Percentiles rank a stretch among this genome's conserved stretches.
phyloP scores from a whole-genome alignment of 164 flowering plant species.

The Saururus chinensis region DNA sequence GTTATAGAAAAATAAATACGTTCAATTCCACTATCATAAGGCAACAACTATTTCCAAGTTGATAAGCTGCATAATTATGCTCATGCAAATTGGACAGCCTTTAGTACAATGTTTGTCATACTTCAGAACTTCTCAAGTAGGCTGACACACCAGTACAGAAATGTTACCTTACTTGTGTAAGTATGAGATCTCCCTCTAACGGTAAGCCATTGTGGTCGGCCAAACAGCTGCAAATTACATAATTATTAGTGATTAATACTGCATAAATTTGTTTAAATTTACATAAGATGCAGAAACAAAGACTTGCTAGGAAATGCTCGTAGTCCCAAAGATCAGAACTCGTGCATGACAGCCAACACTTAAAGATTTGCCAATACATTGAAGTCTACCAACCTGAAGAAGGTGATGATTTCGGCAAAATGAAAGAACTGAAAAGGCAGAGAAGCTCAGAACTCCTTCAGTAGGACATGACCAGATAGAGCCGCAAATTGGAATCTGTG shows the following conservation, averaged over 20 bases:
- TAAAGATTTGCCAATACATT: neutral
- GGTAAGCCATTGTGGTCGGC: conserved; percentile 92
- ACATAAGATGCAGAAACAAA: neutral
- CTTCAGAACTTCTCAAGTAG: neutral
- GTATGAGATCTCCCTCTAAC: conserved; percentile 60
- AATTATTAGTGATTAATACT: neutral
- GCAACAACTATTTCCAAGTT: neutral
- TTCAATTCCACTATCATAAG: neutral
- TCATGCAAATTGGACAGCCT: neutral
- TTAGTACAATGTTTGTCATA: too few species aligned
- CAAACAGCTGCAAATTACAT: conserved; percentile 47
- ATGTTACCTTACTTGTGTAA: conserved; percentile 63
- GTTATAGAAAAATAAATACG: conserved; percentile 1
- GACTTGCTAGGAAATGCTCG: neutral
- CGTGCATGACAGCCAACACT: too few species aligned
- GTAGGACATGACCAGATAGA: conserved; percentile 93
- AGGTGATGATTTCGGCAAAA: conserved; percentile 90
- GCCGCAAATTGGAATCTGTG: conserved; percentile 75
- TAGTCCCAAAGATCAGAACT: too few species aligned
- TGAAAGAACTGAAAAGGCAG: conserved; percentile 82
- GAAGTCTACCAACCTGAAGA: conserved; percentile 52
- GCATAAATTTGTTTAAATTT: neutral
- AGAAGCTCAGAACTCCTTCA: conserved; percentile 61
- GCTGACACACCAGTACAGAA: neutral
- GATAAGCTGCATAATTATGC: too few species aligned